These are phyloP conservation scores for Bathelium albidoporum DNA, from an alignment of 495 filamentous ascomycete genomes.

Conservation along the genomic window DNA sequence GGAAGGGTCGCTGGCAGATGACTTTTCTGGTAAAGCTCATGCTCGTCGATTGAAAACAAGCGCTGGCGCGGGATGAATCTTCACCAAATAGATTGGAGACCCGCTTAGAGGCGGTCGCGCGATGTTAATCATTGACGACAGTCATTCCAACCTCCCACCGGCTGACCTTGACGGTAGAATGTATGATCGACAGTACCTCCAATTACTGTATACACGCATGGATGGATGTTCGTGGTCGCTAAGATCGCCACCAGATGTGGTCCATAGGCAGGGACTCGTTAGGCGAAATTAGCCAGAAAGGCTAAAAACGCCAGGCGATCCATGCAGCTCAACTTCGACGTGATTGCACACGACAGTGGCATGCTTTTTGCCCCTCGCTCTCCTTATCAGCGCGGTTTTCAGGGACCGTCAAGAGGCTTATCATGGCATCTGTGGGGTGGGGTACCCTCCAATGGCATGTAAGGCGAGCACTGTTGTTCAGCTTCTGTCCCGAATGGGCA, in stretches of 20 bases:
- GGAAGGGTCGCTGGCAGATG: background rate
- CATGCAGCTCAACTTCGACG: background rate
- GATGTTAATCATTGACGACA: background rate
- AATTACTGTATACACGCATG: background rate
- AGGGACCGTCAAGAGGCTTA: background rate
- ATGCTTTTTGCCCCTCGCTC: background rate
- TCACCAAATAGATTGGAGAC: background rate
- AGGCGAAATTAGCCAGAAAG: background rate
- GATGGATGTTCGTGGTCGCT: background rate
- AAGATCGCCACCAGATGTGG: background rate
- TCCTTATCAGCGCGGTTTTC: background rate
- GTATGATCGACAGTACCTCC: background rate
- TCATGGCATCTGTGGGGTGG: background rate
- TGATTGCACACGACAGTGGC: constrained; percentile 1
- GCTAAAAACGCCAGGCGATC: constrained; percentile 1
- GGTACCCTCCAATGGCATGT: background rate
- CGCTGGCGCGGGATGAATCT: background rate
- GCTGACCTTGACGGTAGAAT: background rate
- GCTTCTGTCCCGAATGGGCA: background rate
- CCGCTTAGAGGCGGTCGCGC: background rate
- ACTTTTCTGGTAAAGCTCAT: background rate
- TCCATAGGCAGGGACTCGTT: background rate
- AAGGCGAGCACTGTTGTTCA: background rate
- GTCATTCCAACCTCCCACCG: background rate
- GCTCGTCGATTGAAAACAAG: background rate